A percentile compares a stretch with the other conserved stretches of the same genome.
phyloP scores from a whole-genome alignment of 768 basidiomycete genomes.

The Collybia sordida region DNA sequence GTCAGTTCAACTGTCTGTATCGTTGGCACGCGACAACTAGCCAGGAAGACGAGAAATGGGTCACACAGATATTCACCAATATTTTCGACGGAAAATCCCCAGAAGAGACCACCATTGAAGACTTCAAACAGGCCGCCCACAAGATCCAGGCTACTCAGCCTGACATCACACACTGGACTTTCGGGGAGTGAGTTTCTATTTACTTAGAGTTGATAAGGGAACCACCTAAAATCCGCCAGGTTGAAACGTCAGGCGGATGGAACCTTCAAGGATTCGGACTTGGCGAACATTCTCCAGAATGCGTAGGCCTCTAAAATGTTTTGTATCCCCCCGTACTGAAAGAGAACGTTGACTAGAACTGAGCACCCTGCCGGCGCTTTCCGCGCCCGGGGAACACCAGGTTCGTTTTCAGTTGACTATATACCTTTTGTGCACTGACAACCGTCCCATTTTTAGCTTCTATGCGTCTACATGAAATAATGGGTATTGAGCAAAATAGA shows the following conservation, averaged over 20 bases:
- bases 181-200: slow-evolving; percentile 48
- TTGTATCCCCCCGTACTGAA: background rate
- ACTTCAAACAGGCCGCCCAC: slow-evolving; percentile 50
- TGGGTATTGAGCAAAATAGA: slow-evolving; percentile 80
- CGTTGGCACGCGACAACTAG: slow-evolving; percentile 85
- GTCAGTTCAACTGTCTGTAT: slow-evolving; percentile 81
- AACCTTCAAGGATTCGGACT: slow-evolving; percentile 65
- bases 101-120: slow-evolving; percentile 42
- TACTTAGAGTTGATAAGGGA: background rate
- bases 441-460: slow-evolving; percentile 29
- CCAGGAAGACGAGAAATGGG: slow-evolving; percentile 70
- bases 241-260: slow-evolving; percentile 60
- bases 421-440: background rate
- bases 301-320: slow-evolving; percentile 47
- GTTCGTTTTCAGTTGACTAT: slow-evolving; percentile 17
- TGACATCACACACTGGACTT: slow-evolving; percentile 62
- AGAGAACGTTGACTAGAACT: slow-evolving; percentile 40
- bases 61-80: slow-evolving; percentile 42
- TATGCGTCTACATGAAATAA: slow-evolving; percentile 78
- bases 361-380: slow-evolving; percentile 73
- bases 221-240: slow-evolving; percentile 28
- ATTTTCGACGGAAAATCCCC: slow-evolving; percentile 54
- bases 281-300: slow-evolving; percentile 65
- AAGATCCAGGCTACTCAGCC: slow-evolving; percentile 40
- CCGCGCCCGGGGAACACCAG: slow-evolving; percentile 74